phyloP scores from a whole-genome alignment of 768 basidiomycete genomes.

The Tephrocybe rancida region DNA sequence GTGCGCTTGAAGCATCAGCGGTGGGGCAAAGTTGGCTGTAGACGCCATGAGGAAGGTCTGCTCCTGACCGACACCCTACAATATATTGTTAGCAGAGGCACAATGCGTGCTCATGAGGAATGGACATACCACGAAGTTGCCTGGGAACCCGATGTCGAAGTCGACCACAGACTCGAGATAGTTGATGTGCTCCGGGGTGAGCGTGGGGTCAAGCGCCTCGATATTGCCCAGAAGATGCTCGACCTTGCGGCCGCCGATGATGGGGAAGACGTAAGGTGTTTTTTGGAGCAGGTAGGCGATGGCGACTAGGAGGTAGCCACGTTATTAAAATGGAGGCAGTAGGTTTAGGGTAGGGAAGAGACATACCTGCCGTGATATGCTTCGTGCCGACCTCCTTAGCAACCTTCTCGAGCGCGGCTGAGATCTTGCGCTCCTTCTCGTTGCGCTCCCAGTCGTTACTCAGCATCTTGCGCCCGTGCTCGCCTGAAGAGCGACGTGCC shows the following conservation, averaged over 20 bases:
- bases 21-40: neutral
- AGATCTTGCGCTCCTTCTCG: slow-evolving; percentile 32
- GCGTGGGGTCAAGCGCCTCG: slow-evolving; percentile 48
- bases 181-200: slow-evolving; percentile 46
- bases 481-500: slow-evolving; percentile 20
- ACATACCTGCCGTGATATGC: slow-evolving; percentile 28
- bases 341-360: too few relatives aligned
- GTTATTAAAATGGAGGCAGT: slow-evolving; percentile 10
- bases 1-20: neutral
- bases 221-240: slow-evolving; percentile 53
- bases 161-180: slow-evolving; percentile 43
- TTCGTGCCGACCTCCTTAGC: slow-evolving; percentile 37
- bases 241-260: slow-evolving; percentile 53
- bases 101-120: too few relatives aligned
- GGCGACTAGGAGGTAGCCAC: slow-evolving; percentile 34
- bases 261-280: slow-evolving; percentile 52
- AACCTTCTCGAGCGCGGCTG: slow-evolving; percentile 37
- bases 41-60: neutral
- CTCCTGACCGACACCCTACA: slow-evolving; percentile 1
- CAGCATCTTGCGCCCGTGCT: slow-evolving; percentile 22
- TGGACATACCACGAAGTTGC: slow-evolving; percentile 31
- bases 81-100: neutral
- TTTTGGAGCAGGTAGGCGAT: slow-evolving; percentile 61
- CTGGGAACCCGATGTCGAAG: slow-evolving; percentile 51
- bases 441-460: slow-evolving; percentile 33